Evolutionary conservation across 768 basidiomycete species (phyloP).

Genomic region (Phaeotremella skinneri): DNA sequence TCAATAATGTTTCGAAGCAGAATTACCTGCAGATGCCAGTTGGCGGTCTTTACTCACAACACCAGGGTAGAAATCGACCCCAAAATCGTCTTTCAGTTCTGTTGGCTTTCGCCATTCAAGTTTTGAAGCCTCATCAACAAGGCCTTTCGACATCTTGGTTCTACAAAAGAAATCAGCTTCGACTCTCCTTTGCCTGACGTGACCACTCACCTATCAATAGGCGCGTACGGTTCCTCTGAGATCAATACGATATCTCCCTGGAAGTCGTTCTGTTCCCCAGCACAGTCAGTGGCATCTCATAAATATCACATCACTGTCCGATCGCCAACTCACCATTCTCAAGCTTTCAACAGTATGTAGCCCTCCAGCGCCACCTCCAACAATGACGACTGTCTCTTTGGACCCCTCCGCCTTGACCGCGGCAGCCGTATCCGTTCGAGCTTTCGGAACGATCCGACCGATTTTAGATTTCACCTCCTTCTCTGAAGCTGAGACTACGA

Average conservation of each 20-base stretch:
- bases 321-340: constrained; percentile 61
- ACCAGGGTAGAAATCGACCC: constrained; percentile 47
- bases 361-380: constrained; percentile 80
- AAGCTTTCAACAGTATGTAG: constrained; percentile 76
- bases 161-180: no score
- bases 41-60: constrained; percentile 27
- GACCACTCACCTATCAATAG: constrained; percentile 69
- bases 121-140: constrained; percentile 74
- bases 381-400: constrained; percentile 66
- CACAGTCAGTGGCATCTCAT: constrained; percentile 1
- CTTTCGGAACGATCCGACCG: constrained; percentile 58
- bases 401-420: constrained; percentile 53
- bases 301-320: neutral
- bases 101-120: constrained; percentile 69
- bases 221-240: constrained; percentile 73
- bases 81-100: constrained; percentile 65
- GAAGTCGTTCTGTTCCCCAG: constrained; percentile 64
- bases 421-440: constrained; percentile 56
- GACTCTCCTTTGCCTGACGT: no score
- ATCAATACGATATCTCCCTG: constrained; percentile 72
- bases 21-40: constrained; percentile 60
- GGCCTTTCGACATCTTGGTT: constrained; percentile 83
- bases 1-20: no score
- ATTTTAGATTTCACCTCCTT: constrained; percentile 67
- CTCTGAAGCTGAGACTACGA: constrained; percentile 70